Conservation (phyloP, 495 filamentous ascomycete species). For the Aspergillus affinis region DNA sequence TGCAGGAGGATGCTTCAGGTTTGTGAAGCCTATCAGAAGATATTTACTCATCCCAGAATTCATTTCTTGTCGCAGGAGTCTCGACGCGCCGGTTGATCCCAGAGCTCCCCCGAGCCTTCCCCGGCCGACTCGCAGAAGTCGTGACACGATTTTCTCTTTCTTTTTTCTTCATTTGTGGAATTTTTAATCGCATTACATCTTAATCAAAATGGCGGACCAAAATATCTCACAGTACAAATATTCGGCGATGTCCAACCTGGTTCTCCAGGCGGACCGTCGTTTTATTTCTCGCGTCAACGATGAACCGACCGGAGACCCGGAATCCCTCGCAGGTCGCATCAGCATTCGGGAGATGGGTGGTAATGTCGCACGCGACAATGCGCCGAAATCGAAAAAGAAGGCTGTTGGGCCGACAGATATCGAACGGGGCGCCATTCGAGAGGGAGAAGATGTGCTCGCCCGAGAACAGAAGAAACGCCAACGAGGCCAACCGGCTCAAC, state of each 20-base stretch:
- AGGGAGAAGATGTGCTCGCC: conserved; percentile 83
- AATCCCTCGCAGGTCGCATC: conserved; percentile 92
- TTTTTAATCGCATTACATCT: conserved; percentile 15
- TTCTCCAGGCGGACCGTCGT: conserved; percentile 97
- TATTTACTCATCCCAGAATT: conserved; percentile 26
- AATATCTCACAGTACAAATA: conserved; percentile 99
- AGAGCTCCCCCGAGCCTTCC: conserved; percentile 33
- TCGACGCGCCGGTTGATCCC: conserved; percentile 35
- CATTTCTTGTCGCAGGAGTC: conserved; percentile 29
- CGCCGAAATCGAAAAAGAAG: conserved; percentile 74
- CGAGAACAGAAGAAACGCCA: conserved; percentile 88
- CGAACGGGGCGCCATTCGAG: conserved; percentile 74
- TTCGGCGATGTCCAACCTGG: conserved; percentile 99
- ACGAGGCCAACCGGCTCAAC: conserved; percentile 66
- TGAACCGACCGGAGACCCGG: conserved; percentile 94
- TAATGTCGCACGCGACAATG: conserved; percentile 73
- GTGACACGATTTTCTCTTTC: conserved; percentile 22
- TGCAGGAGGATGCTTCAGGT: conserved; percentile 44
- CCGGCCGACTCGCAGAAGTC: conserved; percentile 31
- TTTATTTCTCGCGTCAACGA: conserved; percentile 90
- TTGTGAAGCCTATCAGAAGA: conserved; percentile 35
- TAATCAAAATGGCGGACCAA: conserved; percentile 78
- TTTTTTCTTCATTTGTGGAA: conserved; percentile 16
- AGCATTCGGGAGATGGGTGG: conserved; percentile 93
- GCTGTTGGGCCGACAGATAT: conserved; percentile 62